Base-by-base conservation (phyloP, 225 moss, liverwort and hornwort species). In the Sphagnum contortum region DNA sequence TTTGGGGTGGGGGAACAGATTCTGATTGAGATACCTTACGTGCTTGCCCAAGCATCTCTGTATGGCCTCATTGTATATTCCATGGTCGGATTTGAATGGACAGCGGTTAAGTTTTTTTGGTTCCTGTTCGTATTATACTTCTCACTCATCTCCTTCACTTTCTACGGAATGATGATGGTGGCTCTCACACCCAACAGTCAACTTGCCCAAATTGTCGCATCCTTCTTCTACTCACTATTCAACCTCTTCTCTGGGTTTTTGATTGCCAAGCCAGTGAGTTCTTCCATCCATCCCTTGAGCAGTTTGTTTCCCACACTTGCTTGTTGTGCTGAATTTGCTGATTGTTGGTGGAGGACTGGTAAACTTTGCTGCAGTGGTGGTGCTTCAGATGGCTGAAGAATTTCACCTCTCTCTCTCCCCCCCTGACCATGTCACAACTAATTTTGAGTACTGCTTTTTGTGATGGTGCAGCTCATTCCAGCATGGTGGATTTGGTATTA, bases 401-500 rank as follows among this genome's bases (percentile, higher is more conserved):
- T 29, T 29, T 29, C 29, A 29, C 29, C 29, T 29, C 29, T 29
- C 29, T 29, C 29, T 29, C 29, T 1, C 29, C 29, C 29, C 29
- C 29, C 29, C 29, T 1, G 29, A 29, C 29, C 29, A 29, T 29
- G 29, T 29, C 29, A 29, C 29, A 29, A 29, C 29, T 29, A 29
- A 52, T 55, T 65, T 59, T 29, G 58, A 5, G 11, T 5, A 59
- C 12, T 59, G n/a, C 14, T 7, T 59, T 59, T 29, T 12, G 44
- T 14, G 6, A 7, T 3, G 12, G 44, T 44, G 44, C 82, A 83
- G 79, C 71, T 61, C 51, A 83, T 83, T 58, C 82, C 82, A 2
- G 75, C 64, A 0, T 79, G 79, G 79, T 83, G 79, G 82, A 82
- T 82, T 48, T 79, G 76, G 82, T 82, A 82, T 66, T 82, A 82